Percentiles rank a stretch among this genome's conserved stretches.
Conservation (phyloP, 352 stramenopile species). For the Aphanomyces stellatus region DNA sequence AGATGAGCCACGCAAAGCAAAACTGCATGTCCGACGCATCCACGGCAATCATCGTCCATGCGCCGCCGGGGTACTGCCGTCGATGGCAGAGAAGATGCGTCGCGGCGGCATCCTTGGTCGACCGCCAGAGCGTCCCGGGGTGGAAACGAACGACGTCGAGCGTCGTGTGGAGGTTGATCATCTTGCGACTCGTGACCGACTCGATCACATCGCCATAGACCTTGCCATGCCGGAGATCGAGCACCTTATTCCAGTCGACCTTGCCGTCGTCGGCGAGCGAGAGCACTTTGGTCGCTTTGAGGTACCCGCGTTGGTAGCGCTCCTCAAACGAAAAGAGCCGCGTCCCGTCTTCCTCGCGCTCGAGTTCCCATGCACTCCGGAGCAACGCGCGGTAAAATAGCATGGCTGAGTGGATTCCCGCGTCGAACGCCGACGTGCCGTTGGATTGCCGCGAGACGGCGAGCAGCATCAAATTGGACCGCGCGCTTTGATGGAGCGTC, state of each 20-base stretch:
- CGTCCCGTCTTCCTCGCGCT: neutral
- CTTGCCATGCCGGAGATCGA: neutral
- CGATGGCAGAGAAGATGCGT: conserved; percentile 36
- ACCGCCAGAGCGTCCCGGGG: conserved; percentile 14
- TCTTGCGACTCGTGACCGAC: conserved; percentile 30
- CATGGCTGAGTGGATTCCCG: neutral
- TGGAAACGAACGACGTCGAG: conserved; percentile 35
- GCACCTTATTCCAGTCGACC: conserved; percentile 15
- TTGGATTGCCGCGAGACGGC: neutral
- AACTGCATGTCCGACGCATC: conserved; percentile 22
- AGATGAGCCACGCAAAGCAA: conserved; percentile 52
- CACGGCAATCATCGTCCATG: conserved; percentile 15
- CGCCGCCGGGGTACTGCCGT: conserved; percentile 52
- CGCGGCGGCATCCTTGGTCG: neutral
- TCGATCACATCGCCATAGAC: conserved; percentile 49
- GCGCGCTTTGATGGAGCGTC: neutral
- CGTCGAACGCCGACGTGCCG: neutral
- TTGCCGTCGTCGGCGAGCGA: neutral
- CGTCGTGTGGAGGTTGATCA: conserved; percentile 46
- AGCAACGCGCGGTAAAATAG: conserved; percentile 8
- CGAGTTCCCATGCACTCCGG: conserved; percentile 8
- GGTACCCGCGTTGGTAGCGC: conserved; percentile 21
- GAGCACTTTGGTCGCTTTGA: conserved; percentile 4
- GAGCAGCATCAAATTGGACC: neutral
- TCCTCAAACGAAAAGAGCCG: conserved; percentile 8